Evolutionary conservation across 352 stramenopile genomes (phyloP), one percentile per base, ranked within the genome.

Genomic region (Globisporangium parvum): DNA sequence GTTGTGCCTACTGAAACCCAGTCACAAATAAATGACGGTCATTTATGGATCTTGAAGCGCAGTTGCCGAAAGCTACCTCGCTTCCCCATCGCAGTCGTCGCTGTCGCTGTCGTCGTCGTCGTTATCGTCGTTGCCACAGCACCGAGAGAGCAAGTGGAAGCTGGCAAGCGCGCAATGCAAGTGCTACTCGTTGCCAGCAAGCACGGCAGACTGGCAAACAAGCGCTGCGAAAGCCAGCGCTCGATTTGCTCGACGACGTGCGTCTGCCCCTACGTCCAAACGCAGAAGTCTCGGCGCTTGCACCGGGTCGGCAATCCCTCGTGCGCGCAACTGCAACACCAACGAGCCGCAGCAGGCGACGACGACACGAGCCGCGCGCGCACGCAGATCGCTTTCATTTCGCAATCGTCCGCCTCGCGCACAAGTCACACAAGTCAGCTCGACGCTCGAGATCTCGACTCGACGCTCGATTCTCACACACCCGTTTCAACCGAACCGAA

Each of bases 391-490:
- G 51, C 44, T 59, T 59, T 76, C 73, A 84, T 78, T 84, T 59
- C 66, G 58, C 59, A 80, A 80, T 78, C 67, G 71, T 58, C 66
- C 61, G 59, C 37, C 55, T 67, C 51, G 63, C 51, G 59, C 66
- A 77, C 70, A 53, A 65, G 59, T 57, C 62, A 39, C n/a, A n/a
- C n/a, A n/a, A n/a, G 33, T 26, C 57, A 45, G 35, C 21, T 14
- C n/a, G 15, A 57, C n/a, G 21, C 39, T 35, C 48, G 28, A 48
- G 6, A 23, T 14, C 8, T 49, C 47, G 21, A 37, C 41, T 37
- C 51, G 24, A 33, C 39, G 42, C 54, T 24, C 51, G 26, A 48
- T 28, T 23, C 21, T 39, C 24, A 6, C 11, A 8, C 46, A 21
- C 23, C 26, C 48, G 9, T 37, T 37, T 37, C 31, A 37, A 37